Evolutionary conservation across 1,284 basidiomycete genomes (phyloP), one percentile per base, ranked within the genome.

Genomic region (Pascua guehoae): DNA sequence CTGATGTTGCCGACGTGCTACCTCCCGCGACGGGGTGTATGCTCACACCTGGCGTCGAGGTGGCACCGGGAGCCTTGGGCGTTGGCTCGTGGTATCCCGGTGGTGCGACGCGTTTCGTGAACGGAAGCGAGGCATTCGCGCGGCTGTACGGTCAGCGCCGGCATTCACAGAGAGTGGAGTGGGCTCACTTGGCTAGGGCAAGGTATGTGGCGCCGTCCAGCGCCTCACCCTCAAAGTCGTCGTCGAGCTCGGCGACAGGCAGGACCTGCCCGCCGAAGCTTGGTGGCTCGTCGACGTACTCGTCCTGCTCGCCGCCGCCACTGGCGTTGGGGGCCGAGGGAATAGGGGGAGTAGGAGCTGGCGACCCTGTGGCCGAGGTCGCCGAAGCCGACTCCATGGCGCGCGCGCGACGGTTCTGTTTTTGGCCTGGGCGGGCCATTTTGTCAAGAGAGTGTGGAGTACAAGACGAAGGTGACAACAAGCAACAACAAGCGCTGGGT

Each of bases 181-280:
- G 18, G 4, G 63, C 70, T 54, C 45, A 74, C 72, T 56, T 62
- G 12, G 65, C 67, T 48, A 74, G 57, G 2, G 72, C 71, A 2
- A 74, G 60, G 47, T 67, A 74, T 39, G 69, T 65, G 18, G 69
- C 66, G 39, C 72, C 72, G 47, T 72, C 67, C 12, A 54, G 17
- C 1, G 67, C 64, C 44, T 64, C 60, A 17, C 70, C 71, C 51
- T 62, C 59, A 54, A 71, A 72, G 54, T 69, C 66, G 15, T 57
- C 66, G 10, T 66, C 63, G 2, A 74, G 56, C 9, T 62, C 56
- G 2, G 67, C 70, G 12, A 74, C 61, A 4, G 72, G 72, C 4
- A 74, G 60, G 38, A 61, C 67, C 51, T 67, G 67, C 8, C 62
- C 49, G 9, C 24, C 43, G 14, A 47, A 41, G 9, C 15, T 48